These are phyloP conservation scores for Aspergillus novofumigatus DNA, from an alignment of 2,329 filamentous ascomycete genomes.

Conservation along the genomic window DNA sequence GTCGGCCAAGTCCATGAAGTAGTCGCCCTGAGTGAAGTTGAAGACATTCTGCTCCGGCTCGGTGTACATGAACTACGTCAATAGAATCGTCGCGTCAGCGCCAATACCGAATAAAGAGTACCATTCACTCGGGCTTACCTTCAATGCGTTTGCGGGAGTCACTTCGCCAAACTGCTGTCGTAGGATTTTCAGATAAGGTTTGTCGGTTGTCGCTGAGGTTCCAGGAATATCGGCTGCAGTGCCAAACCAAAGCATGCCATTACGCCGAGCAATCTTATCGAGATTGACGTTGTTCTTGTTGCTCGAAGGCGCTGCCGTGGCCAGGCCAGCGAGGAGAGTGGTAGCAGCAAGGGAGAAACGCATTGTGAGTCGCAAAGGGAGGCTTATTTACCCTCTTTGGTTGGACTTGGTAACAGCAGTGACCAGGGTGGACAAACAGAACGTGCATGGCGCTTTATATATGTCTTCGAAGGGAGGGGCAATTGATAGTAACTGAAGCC, in stretches of 20 bases:
- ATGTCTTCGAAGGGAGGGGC: not conserved
- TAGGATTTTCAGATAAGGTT: constrained; percentile 51
- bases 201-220: constrained; percentile 45
- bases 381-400: not conserved
- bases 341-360: not conserved
- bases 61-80: constrained; percentile 53
- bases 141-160: constrained; percentile 59
- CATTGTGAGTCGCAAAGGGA: not conserved
- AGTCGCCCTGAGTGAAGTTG: constrained; percentile 53
- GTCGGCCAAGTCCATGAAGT: constrained; percentile 34
- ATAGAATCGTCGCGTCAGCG: not conserved
- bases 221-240: constrained; percentile 53
- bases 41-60: constrained; percentile 54
- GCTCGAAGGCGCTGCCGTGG: not conserved
- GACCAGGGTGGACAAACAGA: not conserved
- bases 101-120: not conserved
- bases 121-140: constrained; percentile 22
- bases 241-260: constrained; percentile 51
- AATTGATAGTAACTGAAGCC: too few species aligned
- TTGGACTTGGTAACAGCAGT: too few species aligned
- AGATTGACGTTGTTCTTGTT: constrained; percentile 25
- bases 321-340: not conserved
- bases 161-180: constrained; percentile 57
- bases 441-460: not conserved
- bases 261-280: constrained; percentile 50